Evolutionary conservation across 768 basidiomycete species (phyloP), one percentile per base, ranked within the genome.

Genomic region (Hemileccinum rubropunctum): DNA sequence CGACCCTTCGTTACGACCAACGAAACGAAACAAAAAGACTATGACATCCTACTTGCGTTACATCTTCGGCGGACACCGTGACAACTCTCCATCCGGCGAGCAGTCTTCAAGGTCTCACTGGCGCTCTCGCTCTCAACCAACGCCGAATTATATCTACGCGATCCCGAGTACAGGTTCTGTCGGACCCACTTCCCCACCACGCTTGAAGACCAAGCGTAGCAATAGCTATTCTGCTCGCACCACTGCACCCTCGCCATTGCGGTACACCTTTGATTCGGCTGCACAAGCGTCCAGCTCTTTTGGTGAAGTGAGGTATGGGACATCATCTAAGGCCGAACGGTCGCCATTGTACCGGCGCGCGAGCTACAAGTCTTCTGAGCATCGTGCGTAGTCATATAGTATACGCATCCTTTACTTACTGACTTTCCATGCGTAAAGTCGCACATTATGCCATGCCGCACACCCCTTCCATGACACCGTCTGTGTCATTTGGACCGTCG

Each of bases 1-100:
- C 60, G 54, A 59, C 59, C 42, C 35, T 34, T 37, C 12, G 46
- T 58, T 37, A 63, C 67, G 59, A 58, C 47, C 34, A 8, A 30
- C 42, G 17, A 27, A 26, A 62, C 56, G 49, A 51, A 26, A 62
- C 56, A 47, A 51, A 44, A 12, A 15, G 45, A 56, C 47, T 49
- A 80, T 80, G 78, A 71, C 77, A 43, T 74, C 79, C 30, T 76
- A 77, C 67, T 59, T 81, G 50, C 79, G 79, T 52, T 76, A 63
- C 51, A 65, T 76, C 57, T 77, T 77, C 49, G 74, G 75, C 37
- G 68, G 67, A 34, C 43, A 65, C 47, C 64, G 63, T 13, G 62
- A 66, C 34, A 60, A 30, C 41, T 58, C 58, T 56, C 56, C 56
- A 47, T 50, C 58, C 34, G 59, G 61, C 56, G 56, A 58, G 42